Percentiles rank a stretch among this genome's conserved stretches.
Evolutionary conservation across 106 monocot genomes (phyloP).

Genomic region (Dendrobium officinale): DNA sequence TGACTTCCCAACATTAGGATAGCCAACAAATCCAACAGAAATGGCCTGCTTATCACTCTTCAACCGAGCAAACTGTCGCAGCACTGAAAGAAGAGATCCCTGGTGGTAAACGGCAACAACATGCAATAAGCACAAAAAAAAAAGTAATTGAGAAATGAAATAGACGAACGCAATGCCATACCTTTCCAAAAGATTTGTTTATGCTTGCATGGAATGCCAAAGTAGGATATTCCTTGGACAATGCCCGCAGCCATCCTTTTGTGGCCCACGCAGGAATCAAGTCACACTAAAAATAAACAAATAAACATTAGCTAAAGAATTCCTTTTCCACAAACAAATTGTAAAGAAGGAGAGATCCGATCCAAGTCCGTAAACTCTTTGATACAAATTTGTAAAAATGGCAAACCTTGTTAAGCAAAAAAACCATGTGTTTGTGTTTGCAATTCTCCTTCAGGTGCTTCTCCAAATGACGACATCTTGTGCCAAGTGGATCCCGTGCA

Average conservation of each 20-base stretch:
- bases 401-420: constrained; percentile 85
- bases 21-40: constrained; percentile 99
- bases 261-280: constrained; percentile 91
- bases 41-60: constrained; percentile 98
- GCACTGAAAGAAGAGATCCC: constrained; percentile 90
- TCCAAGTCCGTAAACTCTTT: background rate
- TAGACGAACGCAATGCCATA: constrained; percentile 8
- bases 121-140: background rate
- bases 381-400: background rate
- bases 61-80: constrained; percentile 84
- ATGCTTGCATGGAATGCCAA: constrained; percentile 96
- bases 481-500: constrained; percentile 95
- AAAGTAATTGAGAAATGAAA: background rate
- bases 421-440: constrained; percentile 91
- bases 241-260: constrained; percentile 85
- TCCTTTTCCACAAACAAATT: background rate
- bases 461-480: constrained; percentile 88
- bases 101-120: constrained; percentile 11
- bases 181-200: constrained; percentile 95
- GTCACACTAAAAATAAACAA: constrained; percentile 65
- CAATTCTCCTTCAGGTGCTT: constrained; percentile 86
- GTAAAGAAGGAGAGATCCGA: background rate
- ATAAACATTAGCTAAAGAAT: background rate
- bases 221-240: constrained; percentile 88
- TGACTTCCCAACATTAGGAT: constrained; percentile 99